These are phyloP conservation scores for Apiospora pterosperma DNA, from an alignment of 2,329 filamentous ascomycete species.

Conservation along the genomic window DNA sequence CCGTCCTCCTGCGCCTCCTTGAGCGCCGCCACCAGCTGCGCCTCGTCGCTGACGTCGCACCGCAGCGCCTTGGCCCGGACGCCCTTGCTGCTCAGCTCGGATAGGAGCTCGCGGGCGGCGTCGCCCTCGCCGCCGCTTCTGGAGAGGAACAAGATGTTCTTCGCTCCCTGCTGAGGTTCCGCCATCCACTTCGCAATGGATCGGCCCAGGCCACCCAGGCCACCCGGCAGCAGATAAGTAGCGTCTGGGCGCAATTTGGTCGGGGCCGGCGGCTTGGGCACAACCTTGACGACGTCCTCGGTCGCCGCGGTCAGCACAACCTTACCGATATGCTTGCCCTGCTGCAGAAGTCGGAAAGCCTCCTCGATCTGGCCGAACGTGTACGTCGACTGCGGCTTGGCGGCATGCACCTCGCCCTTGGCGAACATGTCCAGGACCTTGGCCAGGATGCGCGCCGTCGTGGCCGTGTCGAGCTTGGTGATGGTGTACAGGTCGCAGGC, in stretches of 20 bases:
- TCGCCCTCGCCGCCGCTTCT: neutral
- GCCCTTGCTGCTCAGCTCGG: neutral
- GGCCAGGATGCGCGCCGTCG: slow-evolving; percentile 9
- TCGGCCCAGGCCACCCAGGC: slow-evolving; percentile 19
- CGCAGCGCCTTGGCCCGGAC: neutral
- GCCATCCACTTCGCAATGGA: slow-evolving; percentile 17
- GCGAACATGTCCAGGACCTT: slow-evolving; percentile 6
- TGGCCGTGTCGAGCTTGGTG: slow-evolving; percentile 3
- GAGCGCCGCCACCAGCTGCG: neutral
- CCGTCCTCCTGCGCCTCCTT: neutral
- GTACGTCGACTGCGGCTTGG: slow-evolving; percentile 5
- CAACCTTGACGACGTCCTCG: slow-evolving; percentile 5
- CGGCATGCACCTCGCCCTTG: slow-evolving; percentile 3
- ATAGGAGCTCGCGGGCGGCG: neutral
- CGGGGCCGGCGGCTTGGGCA: neutral
- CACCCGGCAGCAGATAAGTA: slow-evolving; percentile 14
- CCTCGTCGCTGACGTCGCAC: slow-evolving; percentile 2
- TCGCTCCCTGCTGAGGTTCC: neutral
- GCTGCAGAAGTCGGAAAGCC: slow-evolving; percentile 33
- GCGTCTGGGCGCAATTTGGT: neutral
- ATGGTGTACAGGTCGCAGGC: slow-evolving; percentile 9
- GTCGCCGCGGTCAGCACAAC: slow-evolving; percentile 25
- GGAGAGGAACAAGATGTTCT: slow-evolving; percentile 3
- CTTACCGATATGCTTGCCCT: slow-evolving; percentile 37
- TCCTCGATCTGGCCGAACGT: slow-evolving; percentile 17